Base-by-base conservation (phyloP, 805 yeast species). In the Candida odintsovae region DNA sequence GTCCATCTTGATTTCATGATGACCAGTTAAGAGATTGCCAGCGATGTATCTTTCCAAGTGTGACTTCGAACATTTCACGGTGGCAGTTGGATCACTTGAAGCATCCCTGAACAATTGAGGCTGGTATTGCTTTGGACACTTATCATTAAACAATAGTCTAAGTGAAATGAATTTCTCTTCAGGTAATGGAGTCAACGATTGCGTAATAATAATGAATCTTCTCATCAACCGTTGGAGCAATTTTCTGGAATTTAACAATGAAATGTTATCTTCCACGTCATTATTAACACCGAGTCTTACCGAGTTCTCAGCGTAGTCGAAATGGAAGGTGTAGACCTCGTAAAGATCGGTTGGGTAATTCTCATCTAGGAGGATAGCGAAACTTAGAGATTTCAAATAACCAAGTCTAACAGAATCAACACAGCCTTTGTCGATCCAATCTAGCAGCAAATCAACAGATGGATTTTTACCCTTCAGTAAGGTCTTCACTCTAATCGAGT, bases 391-490 rank as follows among this genome's bases (percentile, higher is more conserved):
- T 46, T 70, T 65, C 36, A 80, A 56, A 48, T 68, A 73, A 26
- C 71, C 67, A 23, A 59, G 53, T 21, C 65, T 65, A 3, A 81
- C 58, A 0, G 80, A 70, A 41, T 73, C 75, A 37, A 66, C 59
- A 4, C 75, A 69, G 10, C 83, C 78, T 20, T 61, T 61, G 33
- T 80, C 80, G 21, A 82, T 54, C 83, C 85, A 78, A 48, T 73
- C 67, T 26, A 78, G 55, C 29, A 80, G 67, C 4, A 56, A 42
- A 56, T 82, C 84, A 5, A 72, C 79, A 41, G 74, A 73, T 2
- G 54, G 52, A 0, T 76, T 69, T 22, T 63, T 64, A 0, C 83
- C 83, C 44, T 70, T 66, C 3, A 67, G 62, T 36, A 82, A 58
- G 4, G 73, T 70, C 53, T 79, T 80, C 4, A 76, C 72, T 42